These are phyloP conservation scores for Penicillium canariense DNA, from an alignment of 495 filamentous ascomycete species.

Conservation along the genomic window DNA sequence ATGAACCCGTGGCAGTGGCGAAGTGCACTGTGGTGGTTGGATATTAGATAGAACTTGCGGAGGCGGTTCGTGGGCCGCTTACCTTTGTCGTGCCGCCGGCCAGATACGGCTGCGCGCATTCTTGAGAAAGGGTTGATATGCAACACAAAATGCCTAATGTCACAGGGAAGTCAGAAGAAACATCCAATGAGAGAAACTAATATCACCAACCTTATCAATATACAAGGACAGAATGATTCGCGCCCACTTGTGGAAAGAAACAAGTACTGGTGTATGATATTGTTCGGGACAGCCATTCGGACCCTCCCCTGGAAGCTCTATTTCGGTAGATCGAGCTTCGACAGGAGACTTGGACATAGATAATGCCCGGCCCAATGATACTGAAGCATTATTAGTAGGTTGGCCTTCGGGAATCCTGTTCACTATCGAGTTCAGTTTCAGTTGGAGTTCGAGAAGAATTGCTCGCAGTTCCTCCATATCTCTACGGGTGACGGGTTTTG, in stretches of 20 bases:
- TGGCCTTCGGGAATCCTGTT: conserved; percentile 38
- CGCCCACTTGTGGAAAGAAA: conserved; percentile 49
- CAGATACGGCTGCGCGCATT: conserved; percentile 55
- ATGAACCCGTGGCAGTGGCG: conserved; percentile 56
- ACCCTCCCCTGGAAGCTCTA: conserved; percentile 38
- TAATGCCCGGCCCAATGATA: conserved; percentile 19
- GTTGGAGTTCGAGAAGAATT: conserved; percentile 46
- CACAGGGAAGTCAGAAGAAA: background rate
- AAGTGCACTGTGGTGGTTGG: conserved; percentile 42
- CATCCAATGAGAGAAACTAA: background rate
- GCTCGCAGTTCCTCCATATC: conserved; percentile 48
- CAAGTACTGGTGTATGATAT: conserved; percentile 44
- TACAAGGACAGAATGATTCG: conserved; percentile 44
- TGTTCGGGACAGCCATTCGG: conserved; percentile 41
- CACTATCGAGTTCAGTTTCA: conserved; percentile 43
- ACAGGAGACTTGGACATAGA: conserved; percentile 35
- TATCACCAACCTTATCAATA: conserved; percentile 40
- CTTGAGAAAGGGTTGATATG: conserved; percentile 56
- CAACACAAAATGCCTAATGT: conserved; percentile 48
- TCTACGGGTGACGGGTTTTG: conserved; percentile 39
- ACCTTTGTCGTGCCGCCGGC: conserved; percentile 53
- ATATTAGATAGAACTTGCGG: background rate
- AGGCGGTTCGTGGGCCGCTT: conserved; percentile 1
- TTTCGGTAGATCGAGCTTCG: conserved; percentile 26
- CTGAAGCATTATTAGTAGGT: conserved; percentile 9